Conservation (phyloP, 805 yeast genomes). For the Candida ipomoeae region DNA sequence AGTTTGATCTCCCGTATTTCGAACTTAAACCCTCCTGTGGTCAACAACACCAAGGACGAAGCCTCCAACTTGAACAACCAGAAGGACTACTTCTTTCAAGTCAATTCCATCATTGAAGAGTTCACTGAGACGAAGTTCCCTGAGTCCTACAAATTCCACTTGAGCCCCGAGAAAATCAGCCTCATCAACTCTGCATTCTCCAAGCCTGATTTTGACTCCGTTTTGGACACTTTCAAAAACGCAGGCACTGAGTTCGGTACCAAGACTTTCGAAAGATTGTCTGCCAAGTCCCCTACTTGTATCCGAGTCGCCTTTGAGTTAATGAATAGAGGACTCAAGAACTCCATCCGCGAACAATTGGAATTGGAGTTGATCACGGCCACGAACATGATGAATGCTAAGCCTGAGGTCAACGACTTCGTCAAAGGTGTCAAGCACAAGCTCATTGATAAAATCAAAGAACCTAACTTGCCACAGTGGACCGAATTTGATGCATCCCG, state of each 20-base stretch:
- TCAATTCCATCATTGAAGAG: constrained; percentile 75
- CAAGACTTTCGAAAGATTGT: constrained; percentile 51
- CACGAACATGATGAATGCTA: constrained; percentile 59
- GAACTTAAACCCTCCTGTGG: constrained; percentile 47
- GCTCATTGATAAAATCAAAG: constrained; percentile 55
- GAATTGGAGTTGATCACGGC: constrained; percentile 74
- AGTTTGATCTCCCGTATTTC: constrained; percentile 64
- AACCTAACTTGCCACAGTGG: constrained; percentile 48
- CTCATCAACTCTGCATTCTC: constrained; percentile 70
- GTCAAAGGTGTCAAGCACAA: constrained; percentile 64
- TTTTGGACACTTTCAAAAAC: constrained; percentile 47
- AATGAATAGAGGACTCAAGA: constrained; percentile 54
- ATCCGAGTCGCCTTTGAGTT: constrained; percentile 67
- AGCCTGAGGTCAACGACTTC: constrained; percentile 53
- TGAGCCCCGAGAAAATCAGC: constrained; percentile 49
- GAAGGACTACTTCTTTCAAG: constrained; percentile 48
- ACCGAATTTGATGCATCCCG: constrained; percentile 27
- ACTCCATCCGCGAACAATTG: constrained; percentile 62
- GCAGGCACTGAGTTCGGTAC: constrained; percentile 66
- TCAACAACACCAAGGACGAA: constrained; percentile 24
- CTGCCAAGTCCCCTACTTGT: constrained; percentile 72
- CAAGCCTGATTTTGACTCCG: constrained; percentile 47
- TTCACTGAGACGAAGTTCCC: constrained; percentile 64
- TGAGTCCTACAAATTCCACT: constrained; percentile 54
- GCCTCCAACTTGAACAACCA: constrained; percentile 20